Evolutionary conservation across 1,284 basidiomycete genomes (phyloP).

Genomic region (Microbotryum violaceum): DNA sequence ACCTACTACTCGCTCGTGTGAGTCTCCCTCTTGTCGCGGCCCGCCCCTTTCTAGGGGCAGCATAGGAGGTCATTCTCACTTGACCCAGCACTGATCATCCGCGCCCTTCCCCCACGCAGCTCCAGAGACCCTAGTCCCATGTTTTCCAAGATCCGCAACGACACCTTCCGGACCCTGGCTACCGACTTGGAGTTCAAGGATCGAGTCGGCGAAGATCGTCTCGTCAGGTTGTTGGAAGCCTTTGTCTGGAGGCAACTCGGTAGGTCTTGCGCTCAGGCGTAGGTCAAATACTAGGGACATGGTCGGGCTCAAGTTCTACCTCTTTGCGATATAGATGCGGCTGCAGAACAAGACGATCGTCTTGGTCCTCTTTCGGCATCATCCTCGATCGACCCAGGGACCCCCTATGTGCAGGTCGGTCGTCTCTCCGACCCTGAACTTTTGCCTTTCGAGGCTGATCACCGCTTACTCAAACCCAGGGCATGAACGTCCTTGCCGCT

Average conservation of each 20-base stretch:
- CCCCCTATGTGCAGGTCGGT: slow-evolving; percentile 22
- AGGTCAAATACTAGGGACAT: too few species aligned
- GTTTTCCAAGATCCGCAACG: slow-evolving; percentile 47
- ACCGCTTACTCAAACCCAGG: slow-evolving; percentile 74
- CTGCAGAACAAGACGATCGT: too few species aligned
- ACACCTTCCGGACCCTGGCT: slow-evolving; percentile 70
- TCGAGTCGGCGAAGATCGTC: slow-evolving; percentile 88
- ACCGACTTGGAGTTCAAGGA: slow-evolving; percentile 93
- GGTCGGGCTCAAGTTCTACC: too few species aligned
- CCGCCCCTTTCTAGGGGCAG: slow-evolving; percentile 48
- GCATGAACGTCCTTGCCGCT: slow-evolving; percentile 96
- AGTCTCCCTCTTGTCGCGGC: slow-evolving; percentile 77
- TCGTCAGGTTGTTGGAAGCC: slow-evolving; percentile 88
- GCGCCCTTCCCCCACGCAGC: slow-evolving; percentile 3
- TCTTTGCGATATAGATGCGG: too few species aligned
- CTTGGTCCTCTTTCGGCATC: neutral
- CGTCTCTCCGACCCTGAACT: neutral
- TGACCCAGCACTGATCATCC: neutral
- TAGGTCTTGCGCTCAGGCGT: slow-evolving; percentile 37
- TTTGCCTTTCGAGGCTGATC: slow-evolving; percentile 49
- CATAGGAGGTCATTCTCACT: neutral
- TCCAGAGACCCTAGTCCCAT: slow-evolving; percentile 21
- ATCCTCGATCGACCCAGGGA: slow-evolving; percentile 2
- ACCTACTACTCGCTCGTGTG: slow-evolving; percentile 73
- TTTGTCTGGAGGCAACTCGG: slow-evolving; percentile 92